Evolutionary conservation across 2,329 filamentous ascomycete species (phyloP).

Genomic region (Exophiala xenobiotica): DNA sequence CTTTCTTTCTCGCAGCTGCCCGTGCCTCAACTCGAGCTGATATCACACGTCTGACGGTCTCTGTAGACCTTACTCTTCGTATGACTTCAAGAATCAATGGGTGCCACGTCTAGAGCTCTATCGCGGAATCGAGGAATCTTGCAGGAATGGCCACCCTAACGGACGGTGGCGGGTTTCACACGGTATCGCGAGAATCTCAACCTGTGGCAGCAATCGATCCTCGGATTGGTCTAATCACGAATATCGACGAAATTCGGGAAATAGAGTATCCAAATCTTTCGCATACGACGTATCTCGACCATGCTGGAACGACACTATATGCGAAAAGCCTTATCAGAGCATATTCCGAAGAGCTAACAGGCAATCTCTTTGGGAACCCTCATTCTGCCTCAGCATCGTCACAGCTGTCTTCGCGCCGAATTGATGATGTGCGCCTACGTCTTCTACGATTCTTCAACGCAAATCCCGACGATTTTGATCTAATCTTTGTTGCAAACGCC

Average conservation of each 20-base stretch:
- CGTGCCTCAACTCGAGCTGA: conserved; percentile 1
- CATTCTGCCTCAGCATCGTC: conserved; percentile 84
- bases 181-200: conserved; percentile 1
- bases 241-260: conserved; percentile 48
- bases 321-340: conserved; percentile 76
- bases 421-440: conserved; percentile 73
- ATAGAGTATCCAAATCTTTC: conserved; percentile 49
- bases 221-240: conserved; percentile 40
- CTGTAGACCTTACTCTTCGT: neutral
- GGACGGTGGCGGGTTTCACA: neutral
- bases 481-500: conserved; percentile 89
- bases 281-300: conserved; percentile 79
- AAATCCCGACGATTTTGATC: conserved; percentile 75
- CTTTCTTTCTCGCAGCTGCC: too few relatives aligned
- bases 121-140: conserved; percentile 11
- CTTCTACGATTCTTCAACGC: conserved; percentile 77
- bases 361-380: conserved; percentile 82
- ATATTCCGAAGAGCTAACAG: conserved; percentile 76
- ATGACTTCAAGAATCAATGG: conserved; percentile 16
- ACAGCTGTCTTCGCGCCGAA: conserved; percentile 68
- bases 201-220: conserved; percentile 14
- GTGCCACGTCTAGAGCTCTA: conserved; percentile 1
- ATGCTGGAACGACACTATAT: conserved; percentile 88
- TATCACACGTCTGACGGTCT: conserved; percentile 5
- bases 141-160: conserved; percentile 23